Base-by-base conservation (phyloP, 2,329 filamentous ascomycete genomes). In the Pestalotiopsis sp. region DNA sequence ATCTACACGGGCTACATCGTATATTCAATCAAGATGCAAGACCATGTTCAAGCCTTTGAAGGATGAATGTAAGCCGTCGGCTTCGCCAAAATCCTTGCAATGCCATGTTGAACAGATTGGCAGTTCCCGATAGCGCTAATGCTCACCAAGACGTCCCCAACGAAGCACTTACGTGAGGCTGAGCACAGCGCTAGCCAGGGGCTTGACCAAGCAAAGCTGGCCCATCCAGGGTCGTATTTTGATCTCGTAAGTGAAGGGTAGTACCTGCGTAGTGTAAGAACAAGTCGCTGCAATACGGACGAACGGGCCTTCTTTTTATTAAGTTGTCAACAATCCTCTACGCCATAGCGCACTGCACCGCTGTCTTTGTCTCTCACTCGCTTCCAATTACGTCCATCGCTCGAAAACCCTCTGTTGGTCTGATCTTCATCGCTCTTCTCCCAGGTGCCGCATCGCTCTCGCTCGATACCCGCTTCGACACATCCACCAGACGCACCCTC, bases 321-420 rank as follows among this genome's bases (percentile, higher is more conserved):
- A 14, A 13, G 22, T 17, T 22, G 56, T 22, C 14, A 35, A 26
- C 26, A 35, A 24, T 58, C 24, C 26, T 26, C 22, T 13, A 58
- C 14, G 13, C 1, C 5, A 55, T n/a, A 52, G 44, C 17, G n/a
- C 20, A 61, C 14, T 17, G 38, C 30, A 39, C 26, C 22, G 10
- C 26, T 35, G 17, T 40, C 58, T 61, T 61, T 61, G 58, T 61
- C 58, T 61, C 58, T 39, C 58, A 40, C 35, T 61, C n/a, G 30
- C 26, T 13, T 39, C 58, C 26, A 17, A 35, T 35, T 35, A 22
- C 56, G 14, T 22, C 13, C 26, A 26, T 58, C 22, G n/a, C 22
- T 20, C 6, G 14, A 14, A 35, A 14, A 26, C 5, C 56, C 56
- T 35, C 10, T 26, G 56, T 58, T 35, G 56, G 14, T 35, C 6